Base-by-base conservation (phyloP, 106 monocot species). In the Acorus calamus region DNA sequence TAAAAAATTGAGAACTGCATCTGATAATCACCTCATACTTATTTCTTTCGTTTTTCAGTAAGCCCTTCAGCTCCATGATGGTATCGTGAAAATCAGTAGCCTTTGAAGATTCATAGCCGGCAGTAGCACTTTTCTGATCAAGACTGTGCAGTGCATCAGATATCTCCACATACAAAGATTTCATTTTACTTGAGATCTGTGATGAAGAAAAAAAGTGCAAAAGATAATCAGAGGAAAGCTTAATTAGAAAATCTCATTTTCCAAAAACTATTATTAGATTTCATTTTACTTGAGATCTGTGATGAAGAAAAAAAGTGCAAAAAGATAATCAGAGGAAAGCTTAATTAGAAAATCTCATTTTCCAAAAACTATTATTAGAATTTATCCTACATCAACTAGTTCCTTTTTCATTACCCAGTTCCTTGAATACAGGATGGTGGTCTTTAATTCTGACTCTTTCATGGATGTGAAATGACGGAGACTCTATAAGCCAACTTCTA, bases 11-110 rank as follows among this genome's bases (percentile, higher is more conserved):
- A 28, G 28, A 28, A 28, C 28, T 28, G 28, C 28, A 28, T 28
- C 28, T 28, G 6, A 42, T 41, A 77, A 84, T 78, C 73, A 91
- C 96, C 66, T 80, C 60, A 65, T 88, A 96, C 11, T 76, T 67
- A 61, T 70, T 61, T 68, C 67, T 80, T 78, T 91, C 83, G 44
- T 65, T 85, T 59, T 73, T 61, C 4, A 84, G 66, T 50, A 81
- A 42, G 68, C 73, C 80, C 42, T 79, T 87, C 50, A 96, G 70
- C 53, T 85, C 75, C 51, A 47, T 59, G 56, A 91, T 76, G 61
- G 79, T 65, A 42, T 64, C 72, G 41, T 77, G 55, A 12, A 87
- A 66, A 28, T 28, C 28, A 56, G 65, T 78, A 45, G 47, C 51
- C 45, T 79, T 82, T 50, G 74, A 52, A 63, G 87, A 69, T 63